A percentile compares a stretch with the other conserved stretches of the same genome.
These are phyloP conservation scores for Pichia sp. DNA, from an alignment of 1,139 yeast genomes.

Conservation along the genomic window DNA sequence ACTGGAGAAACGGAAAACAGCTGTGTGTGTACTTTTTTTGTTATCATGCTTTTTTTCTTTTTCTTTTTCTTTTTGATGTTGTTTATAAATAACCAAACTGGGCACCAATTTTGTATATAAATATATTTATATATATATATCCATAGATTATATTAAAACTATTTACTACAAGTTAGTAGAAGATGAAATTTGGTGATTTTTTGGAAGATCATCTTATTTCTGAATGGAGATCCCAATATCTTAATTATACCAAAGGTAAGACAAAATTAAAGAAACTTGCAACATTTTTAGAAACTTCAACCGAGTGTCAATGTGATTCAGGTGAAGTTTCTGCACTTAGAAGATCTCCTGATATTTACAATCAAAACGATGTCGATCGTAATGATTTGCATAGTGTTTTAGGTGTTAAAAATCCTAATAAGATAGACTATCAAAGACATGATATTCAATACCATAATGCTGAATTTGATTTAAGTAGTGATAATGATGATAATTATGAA, in stretches of 20 bases:
- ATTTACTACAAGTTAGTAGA: too few relatives aligned
- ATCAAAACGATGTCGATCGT: background rate
- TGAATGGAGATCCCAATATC: conserved; percentile 80
- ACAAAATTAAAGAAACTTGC: conserved; percentile 43
- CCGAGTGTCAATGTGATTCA: conserved; percentile 19
- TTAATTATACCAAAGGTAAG: conserved; percentile 66
- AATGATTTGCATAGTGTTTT: background rate
- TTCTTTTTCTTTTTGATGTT: too few relatives aligned
- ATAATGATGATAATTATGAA: background rate
- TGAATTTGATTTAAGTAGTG: too few relatives aligned
- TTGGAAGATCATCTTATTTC: conserved; percentile 59
- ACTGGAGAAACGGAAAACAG: too few relatives aligned
- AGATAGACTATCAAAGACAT: background rate
- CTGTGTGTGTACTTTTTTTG: too few relatives aligned
- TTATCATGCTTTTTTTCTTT: too few relatives aligned
- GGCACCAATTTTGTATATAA: background rate
- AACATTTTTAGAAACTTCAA: conserved; percentile 7
- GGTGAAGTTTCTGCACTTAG: background rate
- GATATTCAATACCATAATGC: too few relatives aligned
- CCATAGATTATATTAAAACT: too few relatives aligned
- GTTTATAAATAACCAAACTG: too few relatives aligned
- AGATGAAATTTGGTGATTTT: conserved; percentile 58
- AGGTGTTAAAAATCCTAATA: background rate
- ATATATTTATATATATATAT: background rate
- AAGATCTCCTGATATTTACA: background rate